A percentile compares a stretch with the other conserved stretches of the same genome.
Conservation (phyloP, 148 eudicot species). For the Cornus kousa region DNA sequence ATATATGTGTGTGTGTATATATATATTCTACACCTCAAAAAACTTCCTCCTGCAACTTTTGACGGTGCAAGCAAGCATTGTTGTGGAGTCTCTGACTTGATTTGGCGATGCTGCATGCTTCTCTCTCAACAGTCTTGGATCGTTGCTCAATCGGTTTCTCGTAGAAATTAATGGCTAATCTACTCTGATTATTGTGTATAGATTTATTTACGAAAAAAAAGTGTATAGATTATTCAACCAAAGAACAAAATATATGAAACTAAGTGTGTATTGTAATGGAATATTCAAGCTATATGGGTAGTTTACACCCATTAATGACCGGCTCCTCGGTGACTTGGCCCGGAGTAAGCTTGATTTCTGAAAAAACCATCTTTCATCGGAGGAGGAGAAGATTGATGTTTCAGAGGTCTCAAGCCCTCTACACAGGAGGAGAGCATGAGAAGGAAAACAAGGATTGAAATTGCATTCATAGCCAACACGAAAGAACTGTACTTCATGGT, state of each 20-base stretch:
- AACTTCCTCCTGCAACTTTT: no score
- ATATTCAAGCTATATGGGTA: no score
- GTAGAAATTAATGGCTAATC: no score
- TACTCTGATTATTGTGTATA: no score
- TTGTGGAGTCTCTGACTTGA: no score
- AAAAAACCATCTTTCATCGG: not conserved
- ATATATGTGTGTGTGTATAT: no score
- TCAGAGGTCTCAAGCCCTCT: slow-evolving; percentile 14
- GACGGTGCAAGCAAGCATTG: no score
- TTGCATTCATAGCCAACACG: not conserved
- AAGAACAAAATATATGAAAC: not conserved
- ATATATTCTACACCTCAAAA: no score
- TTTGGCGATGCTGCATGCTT: no score
- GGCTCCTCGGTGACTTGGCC: not conserved
- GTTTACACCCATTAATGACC: not conserved
- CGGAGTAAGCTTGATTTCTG: not conserved
- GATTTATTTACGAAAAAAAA: no score
- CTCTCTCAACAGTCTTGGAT: not conserved
- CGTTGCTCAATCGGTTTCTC: not conserved
- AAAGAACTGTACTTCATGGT: slow-evolving; percentile 8
- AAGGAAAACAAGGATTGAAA: not conserved
- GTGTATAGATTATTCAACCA: not conserved
- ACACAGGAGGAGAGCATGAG: not conserved
- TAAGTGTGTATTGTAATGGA: no score
- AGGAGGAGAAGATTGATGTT: not conserved